Base-by-base conservation (phyloP, 2,329 filamentous ascomycete genomes). In the Fusarium pseudograminearum region DNA sequence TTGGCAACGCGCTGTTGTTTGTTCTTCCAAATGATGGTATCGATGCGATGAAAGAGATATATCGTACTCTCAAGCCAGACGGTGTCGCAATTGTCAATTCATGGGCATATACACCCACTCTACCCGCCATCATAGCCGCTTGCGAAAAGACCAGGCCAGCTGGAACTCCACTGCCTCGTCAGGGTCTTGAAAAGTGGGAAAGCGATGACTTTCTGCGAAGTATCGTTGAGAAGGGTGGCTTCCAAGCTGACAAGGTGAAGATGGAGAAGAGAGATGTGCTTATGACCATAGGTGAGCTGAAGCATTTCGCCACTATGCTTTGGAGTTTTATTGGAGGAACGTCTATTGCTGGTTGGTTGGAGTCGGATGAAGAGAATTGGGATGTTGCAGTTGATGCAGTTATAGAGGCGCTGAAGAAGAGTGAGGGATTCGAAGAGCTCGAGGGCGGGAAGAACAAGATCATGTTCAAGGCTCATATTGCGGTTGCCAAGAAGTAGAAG, bases 281-380 rank as follows among this genome's bases (percentile, higher is more conserved):
- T n/a, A 36, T 52, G 3, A 59, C 58, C 1, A 7, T 63, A 7
- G 58, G 58, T 3, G 42, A 57, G 14, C n/a, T 67, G 1, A 31
- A 14, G 5, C 42, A 31, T 4, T 67, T 67, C 4, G 26, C 62
- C 4, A 51, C 28, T 0, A 62, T 67, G 61, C 22, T 62, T 0
- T 67, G 63, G 65, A 68, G 63, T 1, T 68, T 67, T 0, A 64
- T 67, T 11, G 65, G 52, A 2, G 65, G 65, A 0, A 68, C 31
- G 2, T 61, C 61, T 0, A 34, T 38, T 15, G 58, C 18, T 1
- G 65, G 65, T 6, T 68, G 65, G 64, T 16, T 67, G 3, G 14
- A 59, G 16, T 56, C 53, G 0, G 65, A 68, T 48, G 58, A 67
- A 2, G 48, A 51, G 16, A 40, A 55, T 5, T 68, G 64, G 65